A percentile compares a stretch with the other conserved stretches of the same genome.
Conservation (phyloP, 495 filamentous ascomycete genomes). For the Chaetomidium leptoderma region DNA sequence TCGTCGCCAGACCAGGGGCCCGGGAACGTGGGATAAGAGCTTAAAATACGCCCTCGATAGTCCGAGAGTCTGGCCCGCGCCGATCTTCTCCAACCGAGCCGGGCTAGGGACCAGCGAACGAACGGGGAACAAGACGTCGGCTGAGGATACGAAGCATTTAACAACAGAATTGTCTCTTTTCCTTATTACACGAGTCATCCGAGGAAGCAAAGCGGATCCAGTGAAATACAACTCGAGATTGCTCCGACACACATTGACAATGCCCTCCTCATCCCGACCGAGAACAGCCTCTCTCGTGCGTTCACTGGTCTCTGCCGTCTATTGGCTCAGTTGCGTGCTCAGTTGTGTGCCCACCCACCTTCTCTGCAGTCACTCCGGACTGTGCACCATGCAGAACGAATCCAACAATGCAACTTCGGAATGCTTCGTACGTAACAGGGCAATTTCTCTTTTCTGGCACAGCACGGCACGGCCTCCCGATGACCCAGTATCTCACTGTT, state of each 20-base stretch:
- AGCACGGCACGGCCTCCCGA: not conserved
- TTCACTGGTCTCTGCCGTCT: too few relatives aligned
- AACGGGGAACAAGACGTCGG: not conserved
- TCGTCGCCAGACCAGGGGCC: not conserved
- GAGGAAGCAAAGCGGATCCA: too few relatives aligned
- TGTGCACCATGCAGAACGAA: not conserved
- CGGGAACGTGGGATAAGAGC: not conserved
- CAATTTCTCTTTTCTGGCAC: not conserved
- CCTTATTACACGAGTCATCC: too few relatives aligned
- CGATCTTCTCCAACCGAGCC: too few relatives aligned
- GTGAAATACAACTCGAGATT: too few relatives aligned
- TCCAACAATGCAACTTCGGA: not conserved
- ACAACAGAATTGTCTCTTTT: too few relatives aligned
- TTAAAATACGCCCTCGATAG: not conserved
- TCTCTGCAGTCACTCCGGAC: too few relatives aligned
- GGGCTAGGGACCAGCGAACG: too few relatives aligned
- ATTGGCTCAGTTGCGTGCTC: too few relatives aligned
- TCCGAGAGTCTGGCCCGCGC: constrained; percentile 3
- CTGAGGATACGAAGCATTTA: not conserved
- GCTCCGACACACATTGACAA: too few relatives aligned
- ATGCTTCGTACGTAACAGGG: not conserved
- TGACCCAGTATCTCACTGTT: not conserved
- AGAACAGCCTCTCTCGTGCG: too few relatives aligned
- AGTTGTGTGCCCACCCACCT: not conserved
- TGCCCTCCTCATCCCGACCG: too few relatives aligned